A percentile compares a stretch with the other conserved stretches of the same genome.
Evolutionary conservation across 2,329 filamentous ascomycete species (phyloP).

Genomic region (Aspergillus sp.): DNA sequence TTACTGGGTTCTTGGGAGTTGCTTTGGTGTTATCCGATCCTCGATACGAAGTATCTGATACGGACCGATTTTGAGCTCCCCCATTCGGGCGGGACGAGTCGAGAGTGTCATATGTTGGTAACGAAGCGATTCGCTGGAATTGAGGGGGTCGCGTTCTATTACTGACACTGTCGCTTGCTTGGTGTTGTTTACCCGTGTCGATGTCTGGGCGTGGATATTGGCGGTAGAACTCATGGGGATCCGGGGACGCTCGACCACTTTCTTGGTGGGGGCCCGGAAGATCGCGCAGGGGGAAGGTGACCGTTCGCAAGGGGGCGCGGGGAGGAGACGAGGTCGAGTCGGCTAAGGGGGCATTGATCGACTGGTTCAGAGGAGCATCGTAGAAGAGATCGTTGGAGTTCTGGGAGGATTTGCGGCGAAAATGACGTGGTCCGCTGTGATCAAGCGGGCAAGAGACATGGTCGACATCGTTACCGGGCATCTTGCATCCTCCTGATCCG

Average conservation of each 20-base stretch:
- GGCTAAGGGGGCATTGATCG: slow-evolving; percentile 23
- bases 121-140: slow-evolving; percentile 8
- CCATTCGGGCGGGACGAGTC: slow-evolving; percentile 16
- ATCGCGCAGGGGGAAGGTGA: slow-evolving; percentile 9
- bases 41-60: slow-evolving; percentile 23
- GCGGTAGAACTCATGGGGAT: slow-evolving; percentile 49
- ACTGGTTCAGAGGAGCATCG: slow-evolving; percentile 13
- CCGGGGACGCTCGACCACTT: slow-evolving; percentile 25
- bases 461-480: slow-evolving; percentile 38
- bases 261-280: slow-evolving; percentile 6
- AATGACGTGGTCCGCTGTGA: slow-evolving; percentile 18
- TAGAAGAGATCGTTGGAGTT: slow-evolving; percentile 18
- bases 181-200: slow-evolving; percentile 15
- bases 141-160: slow-evolving; percentile 7
- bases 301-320: slow-evolving; percentile 14
- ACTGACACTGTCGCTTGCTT: slow-evolving; percentile 13
- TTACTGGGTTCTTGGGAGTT: slow-evolving; percentile 1
- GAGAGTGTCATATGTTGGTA: slow-evolving; percentile 7
- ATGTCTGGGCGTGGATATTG: slow-evolving; percentile 33
- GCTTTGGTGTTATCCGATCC: slow-evolving; percentile 3
- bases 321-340: slow-evolving; percentile 14
- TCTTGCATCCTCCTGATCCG: slow-evolving; percentile 29
- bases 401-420: slow-evolving; percentile 26
- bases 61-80: slow-evolving; percentile 22
- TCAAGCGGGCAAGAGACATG: slow-evolving; percentile 32